Evolutionary conservation across 2,329 filamentous ascomycete species (phyloP).

Genomic region (Berkeleyomyces basicola): DNA sequence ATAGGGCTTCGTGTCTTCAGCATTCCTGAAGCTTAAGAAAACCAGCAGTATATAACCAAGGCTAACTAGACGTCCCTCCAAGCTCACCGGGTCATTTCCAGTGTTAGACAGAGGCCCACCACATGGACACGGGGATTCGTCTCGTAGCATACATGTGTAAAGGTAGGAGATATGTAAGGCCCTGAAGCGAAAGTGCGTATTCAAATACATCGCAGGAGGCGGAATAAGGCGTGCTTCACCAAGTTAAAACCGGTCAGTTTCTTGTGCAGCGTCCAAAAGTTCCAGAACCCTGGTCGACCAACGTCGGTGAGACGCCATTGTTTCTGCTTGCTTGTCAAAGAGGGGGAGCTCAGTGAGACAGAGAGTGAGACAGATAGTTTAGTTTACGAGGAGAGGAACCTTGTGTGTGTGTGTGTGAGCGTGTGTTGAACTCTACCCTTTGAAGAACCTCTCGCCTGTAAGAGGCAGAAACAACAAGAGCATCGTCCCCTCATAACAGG

Average conservation of each 20-base stretch:
- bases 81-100: too few species aligned
- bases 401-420: neutral
- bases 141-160: too few species aligned
- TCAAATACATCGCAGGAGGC: neutral
- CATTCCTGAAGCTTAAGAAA: too few species aligned
- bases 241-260: neutral
- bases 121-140: too few species aligned
- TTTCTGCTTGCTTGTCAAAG: constrained; percentile 1
- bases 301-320: neutral
- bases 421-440: neutral
- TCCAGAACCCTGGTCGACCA: neutral
- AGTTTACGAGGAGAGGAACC: neutral
- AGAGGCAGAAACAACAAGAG: neutral
- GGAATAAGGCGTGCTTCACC: neutral
- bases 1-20: too few species aligned
- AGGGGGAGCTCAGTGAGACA: neutral
- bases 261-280: constrained; percentile 2
- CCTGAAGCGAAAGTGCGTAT: too few species aligned
- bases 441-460: neutral
- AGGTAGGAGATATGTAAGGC: too few species aligned
- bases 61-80: too few species aligned
- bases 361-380: neutral
- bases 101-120: too few species aligned
- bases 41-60: too few species aligned
- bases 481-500: neutral